Evolutionary conservation across 768 basidiomycete genomes (phyloP), one percentile per base, ranked within the genome.

Genomic region (Tremella mesenterica): DNA sequence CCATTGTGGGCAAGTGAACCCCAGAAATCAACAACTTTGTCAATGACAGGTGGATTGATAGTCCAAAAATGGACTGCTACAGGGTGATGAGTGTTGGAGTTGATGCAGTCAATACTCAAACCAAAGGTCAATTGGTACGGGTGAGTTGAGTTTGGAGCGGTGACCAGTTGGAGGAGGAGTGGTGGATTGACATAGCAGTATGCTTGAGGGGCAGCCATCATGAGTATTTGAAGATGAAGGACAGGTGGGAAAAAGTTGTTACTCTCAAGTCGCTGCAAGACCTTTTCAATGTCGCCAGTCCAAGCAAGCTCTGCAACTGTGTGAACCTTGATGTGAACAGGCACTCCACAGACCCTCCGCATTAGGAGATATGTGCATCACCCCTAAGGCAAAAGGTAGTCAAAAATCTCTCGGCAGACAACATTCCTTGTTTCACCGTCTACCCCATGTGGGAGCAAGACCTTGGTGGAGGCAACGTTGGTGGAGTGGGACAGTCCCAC

Each of bases 401-500:
- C 23, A 50, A 73, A 53, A 8, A 73, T 65, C 50, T 74, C 72
- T 9, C 49, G 54, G 53, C 69, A 73, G 14, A 73, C 69, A 59
- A 73, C 53, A 60, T 74, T 74, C 14, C 29, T 16, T 26, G 70
- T 69, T 14, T 2, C 47, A 23, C 13, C 31, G 29, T 33, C 43
- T 1, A 36, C 44, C 18, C 50, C 14, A 25, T 43, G 44, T 13
- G 70, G 54, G 12, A 72, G 54, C 1, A 76, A 48, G 28, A 75
- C 60, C 27, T 70, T 64, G 8, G 77, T 66, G n/a, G 64, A 52
- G 13, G 53, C 10, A 2, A 43, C 29, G 23, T 71, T 71, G 34
- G 74, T 78, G 10, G 59, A 61, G 23, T 74, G 63, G 28, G 76
- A 78, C 0, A 79, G 49, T 78, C 75, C 71, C 78, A 43, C 41